Evolutionary conservation across 2,329 filamentous ascomycete species (phyloP).

Genomic region (Alternaria panax): DNA sequence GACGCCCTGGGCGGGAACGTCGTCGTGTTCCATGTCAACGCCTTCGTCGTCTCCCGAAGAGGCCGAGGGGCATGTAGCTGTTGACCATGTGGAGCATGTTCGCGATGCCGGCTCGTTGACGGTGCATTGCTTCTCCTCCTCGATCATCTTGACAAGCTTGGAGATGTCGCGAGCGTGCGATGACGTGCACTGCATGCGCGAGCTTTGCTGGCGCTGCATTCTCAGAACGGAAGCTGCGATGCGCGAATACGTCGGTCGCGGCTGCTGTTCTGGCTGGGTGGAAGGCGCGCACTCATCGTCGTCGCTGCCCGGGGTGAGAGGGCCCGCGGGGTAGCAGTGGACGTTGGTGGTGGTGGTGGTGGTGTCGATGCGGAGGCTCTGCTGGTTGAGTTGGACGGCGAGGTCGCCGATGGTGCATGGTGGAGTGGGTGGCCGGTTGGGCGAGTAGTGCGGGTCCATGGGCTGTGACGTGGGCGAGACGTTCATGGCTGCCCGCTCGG

Average conservation of each 20-base stretch:
- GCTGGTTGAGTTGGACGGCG: constrained; percentile 43
- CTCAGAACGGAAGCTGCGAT: constrained; percentile 49
- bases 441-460: constrained; percentile 2
- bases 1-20: constrained; percentile 20
- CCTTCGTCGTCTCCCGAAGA: constrained; percentile 42
- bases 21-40: constrained; percentile 44
- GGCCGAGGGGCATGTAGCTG: constrained; percentile 9
- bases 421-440: constrained; percentile 34
- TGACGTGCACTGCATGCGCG: constrained; percentile 51
- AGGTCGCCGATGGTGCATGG: constrained; percentile 48
- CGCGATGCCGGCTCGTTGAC: constrained; percentile 31
- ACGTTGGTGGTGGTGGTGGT: constrained; percentile 1
- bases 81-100: constrained; percentile 15
- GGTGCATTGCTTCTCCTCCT: constrained; percentile 54
- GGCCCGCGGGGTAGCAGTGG: constrained; percentile 19
- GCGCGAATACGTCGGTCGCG: constrained; percentile 36
- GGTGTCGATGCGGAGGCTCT: constrained; percentile 42
- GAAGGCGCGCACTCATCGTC: constrained; percentile 21
- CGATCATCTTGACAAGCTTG: constrained; percentile 53
- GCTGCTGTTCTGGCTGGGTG: constrained; percentile 14
- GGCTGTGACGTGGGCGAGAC: constrained; percentile 44
- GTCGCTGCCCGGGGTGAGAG: constrained; percentile 38
- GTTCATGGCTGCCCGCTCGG: constrained; percentile 42
- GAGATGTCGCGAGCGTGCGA: constrained; percentile 53
- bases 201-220: constrained; percentile 52